Evolutionary conservation across 495 filamentous ascomycete genomes (phyloP), one percentile per base, ranked within the genome.

Genomic region (Cetradonia linearis): DNA sequence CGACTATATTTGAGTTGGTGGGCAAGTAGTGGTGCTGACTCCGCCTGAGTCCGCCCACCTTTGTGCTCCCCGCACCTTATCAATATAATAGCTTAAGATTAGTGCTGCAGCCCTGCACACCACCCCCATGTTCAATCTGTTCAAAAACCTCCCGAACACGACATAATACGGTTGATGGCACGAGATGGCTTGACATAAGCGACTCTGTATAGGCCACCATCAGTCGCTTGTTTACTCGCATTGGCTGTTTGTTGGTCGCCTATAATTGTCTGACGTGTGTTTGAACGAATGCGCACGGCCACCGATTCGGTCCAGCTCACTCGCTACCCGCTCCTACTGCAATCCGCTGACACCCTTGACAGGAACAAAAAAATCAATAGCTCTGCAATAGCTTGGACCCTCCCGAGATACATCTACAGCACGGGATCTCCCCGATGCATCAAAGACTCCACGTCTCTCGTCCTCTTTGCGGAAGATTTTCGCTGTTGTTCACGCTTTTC

Each of bases 221-320:
- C n/a, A n/a, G n/a, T n/a, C n/a, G n/a, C n/a, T n/a, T n/a, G n/a
- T n/a, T n/a, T n/a, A n/a, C n/a, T n/a, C n/a, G 10, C 31, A 46
- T 25, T 23, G 33, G 42, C 20, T 46, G 10, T 10, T 10, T 34
- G 50, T 54, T 54, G 50, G 50, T 54, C 50, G 30, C 28, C 50
- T 54, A 33, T 33, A 34, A 54, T 54, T 54, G 28, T 54, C 50
- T 54, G 50, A 36, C 50, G 50, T 54, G 31, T 54, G 31, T 54
- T 54, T 54, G 30, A 54, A n/a, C 5, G 31, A 20, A 20, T 34
- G 50, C 30, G 50, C 34, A 54, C 20, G 50, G n/a, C n/a, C 4
- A 34, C 11, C 50, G n/a, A 34, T 34, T 54, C 42, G 30, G 31
- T 14, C n/a, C 6, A 25, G 28, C 28, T 23, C 11, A 16, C 20